Conservation (phyloP, 2,329 filamentous ascomycete species). For the Phialophora chinensis region DNA sequence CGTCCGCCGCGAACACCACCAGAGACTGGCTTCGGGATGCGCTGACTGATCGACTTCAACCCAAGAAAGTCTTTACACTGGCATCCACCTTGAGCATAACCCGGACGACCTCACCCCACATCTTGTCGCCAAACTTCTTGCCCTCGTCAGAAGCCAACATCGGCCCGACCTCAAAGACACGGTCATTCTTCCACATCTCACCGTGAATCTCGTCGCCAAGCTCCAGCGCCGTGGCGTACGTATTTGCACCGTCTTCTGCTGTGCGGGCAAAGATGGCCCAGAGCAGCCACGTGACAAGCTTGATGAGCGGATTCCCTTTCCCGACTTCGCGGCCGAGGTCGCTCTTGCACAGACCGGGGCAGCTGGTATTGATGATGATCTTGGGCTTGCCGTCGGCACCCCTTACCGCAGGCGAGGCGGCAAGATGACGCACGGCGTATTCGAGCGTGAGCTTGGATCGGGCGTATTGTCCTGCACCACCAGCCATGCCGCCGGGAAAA, state of each 20-base stretch:
- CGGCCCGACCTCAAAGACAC: constrained; percentile 43
- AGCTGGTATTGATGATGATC: constrained; percentile 54
- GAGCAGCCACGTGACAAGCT: constrained; percentile 42
- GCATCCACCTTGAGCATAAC: constrained; percentile 40
- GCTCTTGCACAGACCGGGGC: constrained; percentile 53
- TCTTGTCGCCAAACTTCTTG: constrained; percentile 45
- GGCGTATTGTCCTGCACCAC: constrained; percentile 47
- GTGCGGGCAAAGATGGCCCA: constrained; percentile 50
- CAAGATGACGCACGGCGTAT: constrained; percentile 50
- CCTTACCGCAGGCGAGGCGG: constrained; percentile 30
- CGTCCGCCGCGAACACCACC: neutral
- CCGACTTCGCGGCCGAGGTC: constrained; percentile 48
- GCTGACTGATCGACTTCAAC: constrained; percentile 9
- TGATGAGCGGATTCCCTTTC: constrained; percentile 35
- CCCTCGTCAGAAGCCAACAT: constrained; percentile 44
- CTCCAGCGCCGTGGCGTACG: constrained; percentile 50
- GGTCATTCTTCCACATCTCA: constrained; percentile 52
- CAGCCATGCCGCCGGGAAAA: constrained; percentile 37
- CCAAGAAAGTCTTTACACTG: constrained; percentile 25
- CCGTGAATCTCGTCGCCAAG: constrained; percentile 53
- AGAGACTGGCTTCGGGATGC: neutral
- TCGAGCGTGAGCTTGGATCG: constrained; percentile 53
- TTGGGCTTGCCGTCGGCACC: constrained; percentile 45
- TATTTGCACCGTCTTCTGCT: constrained; percentile 52
- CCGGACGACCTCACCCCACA: constrained; percentile 51